Evolutionary conservation across 495 filamentous ascomycete genomes (phyloP), one percentile per base, ranked within the genome.

Genomic region (Xeromyces bisporus): DNA sequence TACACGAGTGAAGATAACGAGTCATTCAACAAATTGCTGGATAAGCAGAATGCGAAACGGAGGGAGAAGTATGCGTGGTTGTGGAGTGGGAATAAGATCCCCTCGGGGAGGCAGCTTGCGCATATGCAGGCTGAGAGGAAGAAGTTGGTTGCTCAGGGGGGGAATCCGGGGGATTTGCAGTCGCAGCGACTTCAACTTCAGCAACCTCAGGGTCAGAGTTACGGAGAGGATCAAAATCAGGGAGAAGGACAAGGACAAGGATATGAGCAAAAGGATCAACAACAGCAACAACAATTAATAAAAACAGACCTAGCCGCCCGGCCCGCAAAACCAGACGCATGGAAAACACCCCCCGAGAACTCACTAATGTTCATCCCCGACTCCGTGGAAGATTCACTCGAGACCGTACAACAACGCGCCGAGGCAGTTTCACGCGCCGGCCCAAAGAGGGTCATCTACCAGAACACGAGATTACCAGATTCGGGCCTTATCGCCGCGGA

Each of bases 1-100:
- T 96, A 93, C 52, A 96, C 86, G 3, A 89, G 80, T 40, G 89
- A 97, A 54, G 89, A 97, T 50, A 94, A 96, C 45, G 87, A 93
- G 43, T 82, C 75, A 29, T 94, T 97, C 60, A 87, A 92, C 54
- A 77, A 77, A 43, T 62, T 96, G 1, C 58, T 97, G 8, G 89
- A 97, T 55, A 83, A 77, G 48, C 82, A 93, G 41, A 97, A 94
- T 46, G 64, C 70, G 15, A 86, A 84, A 49, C 67, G 66, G 23
- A 71, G 76, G 8, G 75, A 81, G 46, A 86, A 81, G 38, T 75
- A 92, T 46, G 73, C 73, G 0, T 97, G 86, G 77, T 60, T 93
- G 29, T 92, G 82, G 75, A 68, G 64, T 18, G 75, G 71, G 15
- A 94, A 96, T 49, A 91, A 91, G 53, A 67, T 94, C 15, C 84